Base-by-base conservation (phyloP, 2,329 filamentous ascomycete species). In the Colletotrichum euphorbiae region DNA sequence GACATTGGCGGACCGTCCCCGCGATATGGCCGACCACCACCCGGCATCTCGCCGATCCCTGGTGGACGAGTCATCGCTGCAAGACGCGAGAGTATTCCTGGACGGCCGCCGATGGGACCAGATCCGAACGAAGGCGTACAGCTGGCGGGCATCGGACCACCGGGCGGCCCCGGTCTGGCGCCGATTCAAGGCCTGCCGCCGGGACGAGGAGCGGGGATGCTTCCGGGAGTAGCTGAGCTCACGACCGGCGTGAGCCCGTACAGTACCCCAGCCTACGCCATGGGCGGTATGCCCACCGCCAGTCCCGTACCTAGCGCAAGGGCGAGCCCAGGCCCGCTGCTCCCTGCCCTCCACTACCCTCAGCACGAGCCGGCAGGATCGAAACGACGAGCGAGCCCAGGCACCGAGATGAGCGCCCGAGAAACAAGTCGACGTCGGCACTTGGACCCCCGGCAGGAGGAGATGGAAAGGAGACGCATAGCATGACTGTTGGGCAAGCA, bases 211-310 rank as follows among this genome's bases (percentile, higher is more conserved):
- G 78, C 78, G 6, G 83, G 80, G 0, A 80, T 85, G 69, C 79
- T 91, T n/a, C 89, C 89, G 1, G 84, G 87, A 57, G 82, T 91
- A 15, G 84, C 86, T 40, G 88, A 91, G 74, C 82, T 91, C 72
- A 90, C 89, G 2, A 90, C 88, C 0, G 88, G 89, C 12, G 81
- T 89, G 36, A 88, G 85, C 70, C 86, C 87, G 0, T 90, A 90
- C 74, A 85, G 80, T 71, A 85, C 85, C n/a, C 85, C 85, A 43
- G 84, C 85, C 1, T 87, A 87, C 73, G 82, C 84, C 7, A 76
- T 81, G 58, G 68, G 64, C 15, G 79, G 79, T 33, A 75, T 78
- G 7, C 77, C 81, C 3, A 80, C 74, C 43, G 76, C 76, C 51
- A 79, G 80, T 69, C 76, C 78, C 28, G 73, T 78, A 31, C 74